Evolutionary conservation across 768 basidiomycete species (phyloP), one percentile per base, ranked within the genome.

Genomic region (Tulasnella sp.): DNA sequence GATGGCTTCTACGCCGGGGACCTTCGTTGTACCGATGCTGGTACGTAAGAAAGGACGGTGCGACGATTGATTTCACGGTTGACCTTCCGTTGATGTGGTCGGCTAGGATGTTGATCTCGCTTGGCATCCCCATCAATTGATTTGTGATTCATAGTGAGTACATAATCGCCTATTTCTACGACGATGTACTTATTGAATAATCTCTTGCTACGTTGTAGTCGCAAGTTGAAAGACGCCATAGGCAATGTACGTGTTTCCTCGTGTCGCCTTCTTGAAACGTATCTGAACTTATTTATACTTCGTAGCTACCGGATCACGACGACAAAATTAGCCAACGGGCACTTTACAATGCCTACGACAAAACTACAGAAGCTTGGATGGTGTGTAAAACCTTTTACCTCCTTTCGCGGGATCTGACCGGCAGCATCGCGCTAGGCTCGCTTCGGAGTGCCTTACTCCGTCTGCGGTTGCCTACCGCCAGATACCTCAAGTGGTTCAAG

Each of bases 401-500:
- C n/a, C n/a, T n/a, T n/a, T n/a, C n/a, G n/a, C n/a, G n/a, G n/a
- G n/a, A n/a, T n/a, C n/a, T n/a, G n/a, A n/a, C n/a, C n/a, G 15
- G 17, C 38, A 54, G 25, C 31, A 25, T 25, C n/a, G n/a, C n/a
- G n/a, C 9, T 58, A 87, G 80, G 78, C 83, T 15, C 87, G 88
- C 11, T 91, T 87, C 80, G 83, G 84, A 58, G 81, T 86, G 9
- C 82, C 85, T 1, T 91, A 91, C 81, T 86, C 83, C 72, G 85
- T 87, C 77, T 91, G 90, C 76, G 90, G 90, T 2, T 90, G 90
- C 79, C 85, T 87, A 0, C 80, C 87, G 14, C 79, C 79, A n/a
- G 31, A 67, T 29, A 31, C 67, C n/a, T 52, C 29, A 40, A 49
- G 74, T 38, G 40, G 36, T 36, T n/a, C 29, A 25, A 52, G 49